Evolutionary conservation across 305 asterid genomes (phyloP), one percentile per base, ranked within the genome.

Genomic region (Striga hermonthica): DNA sequence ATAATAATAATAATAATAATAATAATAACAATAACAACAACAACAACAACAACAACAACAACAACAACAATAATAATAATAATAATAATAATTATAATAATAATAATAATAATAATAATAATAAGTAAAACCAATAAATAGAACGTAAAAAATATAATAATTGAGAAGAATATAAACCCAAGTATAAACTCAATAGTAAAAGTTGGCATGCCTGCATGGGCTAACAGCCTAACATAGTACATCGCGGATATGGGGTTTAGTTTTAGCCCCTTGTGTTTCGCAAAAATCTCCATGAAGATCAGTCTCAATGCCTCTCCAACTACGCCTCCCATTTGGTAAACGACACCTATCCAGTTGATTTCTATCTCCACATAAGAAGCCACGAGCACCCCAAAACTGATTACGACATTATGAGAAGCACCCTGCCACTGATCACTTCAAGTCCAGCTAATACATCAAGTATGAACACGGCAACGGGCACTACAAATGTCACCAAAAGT

Each of bases 291-390:
- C 95, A 89, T 83, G 67, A 89, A 86, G 70, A 89, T 84, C 62
- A 86, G 90, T 79, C 96, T 86, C 73, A 89, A 65, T 72, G 96
- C 95, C 79, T 89, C 92, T 62, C 95, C 96, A 44, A 89, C 84
- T 36, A 88, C 92, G 62, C 96, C 96, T 60, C 95, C 96, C 95
- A 88, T 88, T 81, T 86, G 96, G 79, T 89, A 89, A 72, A 89
- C 88, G 47, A 89, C 95, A 58, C 96, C 92, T 15, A 86, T 71
- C 96, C 92, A 89, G 67, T 74, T 86, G 68, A 89, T 84, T 34
- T 70, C 72, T 9, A 89, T 80, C 80, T 89, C 95, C 47, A 92
- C 95, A 60, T 86, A 86, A 57, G 95, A 89, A 64, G 95, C 96
- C 48, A 89, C 84, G 41, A 89, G 74, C n/a, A 89, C 96, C 62